Evolutionary conservation across 2,329 filamentous ascomycete species (phyloP).

Genomic region (Zopfia rhizophila): DNA sequence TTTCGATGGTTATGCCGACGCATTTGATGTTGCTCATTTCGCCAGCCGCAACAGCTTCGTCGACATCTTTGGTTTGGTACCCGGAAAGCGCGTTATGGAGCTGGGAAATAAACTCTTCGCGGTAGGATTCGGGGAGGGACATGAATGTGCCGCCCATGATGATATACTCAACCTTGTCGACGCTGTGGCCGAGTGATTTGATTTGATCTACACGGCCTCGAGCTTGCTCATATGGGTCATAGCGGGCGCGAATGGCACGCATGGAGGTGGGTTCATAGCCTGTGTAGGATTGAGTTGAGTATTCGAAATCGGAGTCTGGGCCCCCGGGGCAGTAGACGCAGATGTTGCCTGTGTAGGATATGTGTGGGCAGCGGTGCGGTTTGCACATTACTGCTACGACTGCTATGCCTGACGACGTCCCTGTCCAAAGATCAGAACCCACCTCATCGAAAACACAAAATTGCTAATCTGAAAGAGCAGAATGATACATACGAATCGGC

Average conservation of each 20-base stretch:
- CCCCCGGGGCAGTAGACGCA: constrained; percentile 99
- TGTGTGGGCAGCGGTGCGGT: constrained; percentile 95
- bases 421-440: constrained; percentile 57
- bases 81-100: constrained; percentile 96
- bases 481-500: constrained; percentile 76
- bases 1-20: constrained; percentile 98
- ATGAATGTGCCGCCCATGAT: constrained; percentile 99
- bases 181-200: constrained; percentile 92
- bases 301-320: constrained; percentile 98
- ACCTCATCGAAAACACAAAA: neutral
- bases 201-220: constrained; percentile 96
- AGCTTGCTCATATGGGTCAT: constrained; percentile 98
- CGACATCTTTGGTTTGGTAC: constrained; percentile 92
- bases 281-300: constrained; percentile 98
- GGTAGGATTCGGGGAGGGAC: constrained; percentile 89
- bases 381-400: constrained; percentile 99
- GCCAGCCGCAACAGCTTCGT: constrained; percentile 92
- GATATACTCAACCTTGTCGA: constrained; percentile 99
- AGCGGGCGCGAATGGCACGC: constrained; percentile 95
- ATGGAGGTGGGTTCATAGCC: constrained; percentile 99
- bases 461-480: neutral
- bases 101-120: constrained; percentile 93
- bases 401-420: constrained; percentile 95
- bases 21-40: constrained; percentile 98
- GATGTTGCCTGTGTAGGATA: constrained; percentile 98